Evolutionary conservation across 805 yeast genomes (phyloP), one percentile per base, ranked within the genome.

Genomic region (Zygoascus bituminiphila): DNA sequence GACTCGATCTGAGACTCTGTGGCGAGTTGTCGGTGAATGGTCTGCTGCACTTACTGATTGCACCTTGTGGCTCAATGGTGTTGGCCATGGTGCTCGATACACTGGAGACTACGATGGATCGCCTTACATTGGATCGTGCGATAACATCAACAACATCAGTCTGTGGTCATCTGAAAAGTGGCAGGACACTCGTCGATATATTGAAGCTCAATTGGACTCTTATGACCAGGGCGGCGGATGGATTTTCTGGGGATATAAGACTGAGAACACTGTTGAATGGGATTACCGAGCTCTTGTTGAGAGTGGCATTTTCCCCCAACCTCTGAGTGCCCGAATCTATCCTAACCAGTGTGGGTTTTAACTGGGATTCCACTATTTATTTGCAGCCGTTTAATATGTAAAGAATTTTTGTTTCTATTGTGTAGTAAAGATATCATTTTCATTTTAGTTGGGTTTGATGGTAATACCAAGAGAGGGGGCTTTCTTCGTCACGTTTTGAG

Each of bases 181-280:
- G 62, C 59, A 58, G 21, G 71, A 78, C 54, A 77, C 82, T 42
- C 80, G 96, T 65, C 74, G 70, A 57, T 88, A 73, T 62, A 72
- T 88, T 45, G 96, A 89, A 70, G 95, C 96, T 44, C 96, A 89
- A 73, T 70, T 89, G 61, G 96, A 89, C 62, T 87, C 96, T 1
- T 82, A 73, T 61, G 86, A 81, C 58, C 75, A 75, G 57, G 67
- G 67, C 38, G 76, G 73, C 31, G 98, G 98, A 26, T 89, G 96
- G 96, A 77, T 87, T 50, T 83, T 85, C 72, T 89, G 97, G 97
- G 78, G 83, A 64, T 88, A 87, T 83, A 89, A 88, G 73, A 84
- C 95, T 23, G 96, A 89, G 68, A 67, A 67, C 56, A 72, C 86
- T 19, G 63, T 82, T 47, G 96, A 89, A 64, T 89, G 97, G 97